Conservation (phyloP, 2,329 filamentous ascomycete species). For the Ascochyta viciae-villosae region DNA sequence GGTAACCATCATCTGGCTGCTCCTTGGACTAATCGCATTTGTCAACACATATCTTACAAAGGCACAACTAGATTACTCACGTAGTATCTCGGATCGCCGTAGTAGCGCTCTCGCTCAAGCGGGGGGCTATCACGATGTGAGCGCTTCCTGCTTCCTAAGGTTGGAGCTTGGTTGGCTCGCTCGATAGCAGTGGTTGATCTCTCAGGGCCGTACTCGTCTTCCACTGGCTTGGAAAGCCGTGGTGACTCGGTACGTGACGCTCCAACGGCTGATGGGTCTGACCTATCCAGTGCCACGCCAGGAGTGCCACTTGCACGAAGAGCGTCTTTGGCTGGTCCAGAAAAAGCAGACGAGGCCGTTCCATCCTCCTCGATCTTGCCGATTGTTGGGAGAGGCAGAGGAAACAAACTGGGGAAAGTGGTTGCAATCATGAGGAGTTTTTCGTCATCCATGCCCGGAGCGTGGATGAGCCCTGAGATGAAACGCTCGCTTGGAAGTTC, state of each 20-base stretch:
- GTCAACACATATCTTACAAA: neutral
- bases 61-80: constrained; percentile 34
- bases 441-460: constrained; percentile 63
- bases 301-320: constrained; percentile 25
- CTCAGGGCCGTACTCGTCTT: constrained; percentile 59
- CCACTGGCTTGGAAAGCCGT: constrained; percentile 43
- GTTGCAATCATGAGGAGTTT: constrained; percentile 61
- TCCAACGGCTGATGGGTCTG: constrained; percentile 28
- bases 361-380: constrained; percentile 45
- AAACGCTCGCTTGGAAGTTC: constrained; percentile 61
- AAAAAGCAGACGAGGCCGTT: constrained; percentile 35
- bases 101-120: constrained; percentile 37
- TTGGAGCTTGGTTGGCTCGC: constrained; percentile 25
- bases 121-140: constrained; percentile 36
- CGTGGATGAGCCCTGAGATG: constrained; percentile 58
- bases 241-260: constrained; percentile 40
- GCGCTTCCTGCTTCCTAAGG: constrained; percentile 28
- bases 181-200: constrained; percentile 42
- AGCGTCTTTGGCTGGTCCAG: constrained; percentile 40
- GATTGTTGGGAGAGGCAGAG: constrained; percentile 53
- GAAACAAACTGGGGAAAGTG: constrained; percentile 57
- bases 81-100: constrained; percentile 44
- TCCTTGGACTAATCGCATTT: constrained; percentile 33
- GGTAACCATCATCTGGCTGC: constrained; percentile 37
- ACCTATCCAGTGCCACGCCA: constrained; percentile 28